Percentiles rank a stretch among this genome's conserved stretches.
Evolutionary conservation across 2,329 filamentous ascomycete species (phyloP).

Genomic region (Ceratocystis variospora): DNA sequence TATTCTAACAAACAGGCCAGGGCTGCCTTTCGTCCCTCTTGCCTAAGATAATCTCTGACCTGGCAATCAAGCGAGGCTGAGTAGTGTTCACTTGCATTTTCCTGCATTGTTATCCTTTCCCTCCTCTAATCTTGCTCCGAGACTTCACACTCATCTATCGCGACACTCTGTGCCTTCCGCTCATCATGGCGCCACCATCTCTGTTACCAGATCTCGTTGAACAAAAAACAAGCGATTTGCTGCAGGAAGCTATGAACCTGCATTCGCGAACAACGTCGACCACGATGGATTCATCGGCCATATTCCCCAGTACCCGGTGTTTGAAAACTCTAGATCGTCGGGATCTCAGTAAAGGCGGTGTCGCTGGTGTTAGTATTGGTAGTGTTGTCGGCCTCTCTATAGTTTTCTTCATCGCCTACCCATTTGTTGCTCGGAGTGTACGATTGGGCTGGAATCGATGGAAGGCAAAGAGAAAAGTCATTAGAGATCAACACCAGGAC

Average conservation of each 20-base stretch:
- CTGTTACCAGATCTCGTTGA: background rate
- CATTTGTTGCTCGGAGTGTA: conserved; percentile 18
- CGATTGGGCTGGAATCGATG: conserved; percentile 16
- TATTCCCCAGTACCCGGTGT: background rate
- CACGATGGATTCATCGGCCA: background rate
- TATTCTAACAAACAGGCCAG: no score
- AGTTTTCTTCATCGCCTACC: conserved; percentile 19
- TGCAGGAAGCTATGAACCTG: conserved; percentile 11
- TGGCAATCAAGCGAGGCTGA: conserved; percentile 13
- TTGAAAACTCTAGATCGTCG: conserved; percentile 9
- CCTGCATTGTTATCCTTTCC: conserved; percentile 4
- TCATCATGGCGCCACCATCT: conserved; percentile 9
- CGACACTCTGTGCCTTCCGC: background rate
- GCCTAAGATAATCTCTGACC: background rate
- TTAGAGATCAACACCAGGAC: background rate
- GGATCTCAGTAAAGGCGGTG: conserved; percentile 32
- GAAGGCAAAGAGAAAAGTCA: background rate
- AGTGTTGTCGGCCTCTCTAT: conserved; percentile 25
- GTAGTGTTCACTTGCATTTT: conserved; percentile 12
- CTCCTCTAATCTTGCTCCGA: conserved; percentile 2
- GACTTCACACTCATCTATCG: background rate
- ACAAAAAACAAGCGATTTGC: background rate
- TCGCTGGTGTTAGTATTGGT: conserved; percentile 47
- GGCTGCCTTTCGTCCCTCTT: background rate
- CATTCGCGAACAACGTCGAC: conserved; percentile 8